Base-by-base conservation (phyloP, 2,329 filamentous ascomycete genomes). In the Capronia americana region DNA sequence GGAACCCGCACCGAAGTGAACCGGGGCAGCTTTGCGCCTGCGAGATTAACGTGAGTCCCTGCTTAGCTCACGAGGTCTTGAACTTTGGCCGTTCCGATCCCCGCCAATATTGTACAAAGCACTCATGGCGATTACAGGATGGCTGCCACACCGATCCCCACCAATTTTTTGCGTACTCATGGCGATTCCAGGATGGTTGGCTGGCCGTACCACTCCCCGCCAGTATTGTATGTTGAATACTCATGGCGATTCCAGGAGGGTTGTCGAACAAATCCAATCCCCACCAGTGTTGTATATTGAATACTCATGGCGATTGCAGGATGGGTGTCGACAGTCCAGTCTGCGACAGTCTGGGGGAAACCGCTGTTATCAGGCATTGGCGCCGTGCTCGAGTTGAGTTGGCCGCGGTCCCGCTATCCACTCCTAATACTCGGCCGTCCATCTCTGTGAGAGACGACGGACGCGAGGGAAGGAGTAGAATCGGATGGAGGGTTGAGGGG, bases 291-390 rank as follows among this genome's bases (percentile, higher is more conserved):
- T 51, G 24, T 51, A 28, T 59, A 17, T 59, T 44, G 57, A 20
- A 20, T 50, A 46, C 57, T 48, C 41, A 28, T 46, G 57, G 41
- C 57, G 41, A 46, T 59, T 44, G 14, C 41, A 26, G 41, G 57
- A 59, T 30, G 57, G 41, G 34, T 48, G 57, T 30, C 23, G 44
- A 46, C 28, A 30, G 41, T 59, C 57, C 57, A 32, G 20, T 59
- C 41, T 46, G 38, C 41, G 17, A 59, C 55, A 57, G 55, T 59
- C 57, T 59, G 57, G 57, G 57, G 57, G 57, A 32, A 50, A 48
- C 41, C 57, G 57, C 57, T 59, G 57, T 59, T 59, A 20, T 59
- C 57, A 59, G 57, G 32, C 57, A 30, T 30, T 44, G 57, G 57
- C 38, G 57, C 32, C 57, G 14, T 59, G 57, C 57, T 20, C 57